These are phyloP conservation scores for Alternaria alternata DNA, from an alignment of 2,329 filamentous ascomycete species.

Conservation along the genomic window DNA sequence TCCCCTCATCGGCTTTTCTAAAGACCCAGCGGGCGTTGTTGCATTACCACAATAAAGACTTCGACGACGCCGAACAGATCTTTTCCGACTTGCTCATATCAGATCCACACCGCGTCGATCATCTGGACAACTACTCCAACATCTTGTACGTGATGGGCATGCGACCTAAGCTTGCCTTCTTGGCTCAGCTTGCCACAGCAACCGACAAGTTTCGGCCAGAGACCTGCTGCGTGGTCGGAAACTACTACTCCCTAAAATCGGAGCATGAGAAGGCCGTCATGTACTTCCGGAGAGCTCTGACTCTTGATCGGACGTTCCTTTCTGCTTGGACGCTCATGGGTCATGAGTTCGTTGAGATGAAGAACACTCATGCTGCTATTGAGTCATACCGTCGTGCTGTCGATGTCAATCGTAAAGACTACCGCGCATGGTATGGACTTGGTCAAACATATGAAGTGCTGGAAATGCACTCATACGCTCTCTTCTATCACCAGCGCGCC, in stretches of 20 bases:
- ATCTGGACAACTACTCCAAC: conserved; percentile 95
- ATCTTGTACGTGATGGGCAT: conserved; percentile 93
- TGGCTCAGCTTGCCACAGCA: conserved; percentile 88
- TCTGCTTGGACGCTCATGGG: conserved; percentile 99
- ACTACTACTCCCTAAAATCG: conserved; percentile 94
- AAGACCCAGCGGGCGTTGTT: conserved; percentile 88
- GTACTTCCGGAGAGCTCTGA: conserved; percentile 93
- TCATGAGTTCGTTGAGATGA: conserved; percentile 97
- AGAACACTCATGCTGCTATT: conserved; percentile 97
- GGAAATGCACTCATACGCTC: conserved; percentile 95
- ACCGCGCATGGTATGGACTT: conserved; percentile 96
- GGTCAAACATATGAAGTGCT: conserved; percentile 97
- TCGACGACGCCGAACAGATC: conserved; percentile 68
- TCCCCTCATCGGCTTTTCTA: conserved; percentile 87
- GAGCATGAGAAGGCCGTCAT: conserved; percentile 98
- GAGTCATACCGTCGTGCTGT: conserved; percentile 96
- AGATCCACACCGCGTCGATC: conserved; percentile 78
- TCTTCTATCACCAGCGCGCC: conserved; percentile 98
- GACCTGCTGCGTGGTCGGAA: conserved; percentile 95
- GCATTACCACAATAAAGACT: conserved; percentile 87
- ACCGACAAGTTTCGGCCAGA: conserved; percentile 97
- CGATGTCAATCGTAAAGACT: conserved; percentile 94
- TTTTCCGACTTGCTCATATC: conserved; percentile 74
- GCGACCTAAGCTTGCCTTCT: conserved; percentile 87
- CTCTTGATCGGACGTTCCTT: conserved; percentile 86